Evolutionary conservation across 176 grass and related monocot genomes (phyloP), one percentile per base, ranked within the genome.

Genomic region (maize (Zea mays)): DNA sequence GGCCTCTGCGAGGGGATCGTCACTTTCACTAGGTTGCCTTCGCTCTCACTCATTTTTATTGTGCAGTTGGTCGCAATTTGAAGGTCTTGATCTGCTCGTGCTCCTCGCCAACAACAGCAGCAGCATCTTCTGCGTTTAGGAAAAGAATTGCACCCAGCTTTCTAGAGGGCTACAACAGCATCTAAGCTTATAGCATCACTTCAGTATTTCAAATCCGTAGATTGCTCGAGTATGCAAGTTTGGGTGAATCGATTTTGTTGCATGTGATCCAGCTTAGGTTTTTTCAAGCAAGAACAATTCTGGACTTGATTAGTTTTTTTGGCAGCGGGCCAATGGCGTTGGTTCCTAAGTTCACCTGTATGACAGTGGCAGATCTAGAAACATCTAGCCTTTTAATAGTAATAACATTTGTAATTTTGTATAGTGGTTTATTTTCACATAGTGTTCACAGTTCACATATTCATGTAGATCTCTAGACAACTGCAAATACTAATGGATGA

Each of bases 1-100:
- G 96, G 96, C 19, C 96, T 99, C 43, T 95, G 85, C 67, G 96
- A 92, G 81, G 96, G 96, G 43, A 92, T 99, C 81, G 92, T 95
- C 81, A 99, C 92, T 46, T 99, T 99, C 76, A 79, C 96, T 2
- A 95, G 96, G 96, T 99, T 7, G 49, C 49, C n/a, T 8, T 69
- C 21, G 17, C 62, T 13, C 37, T 55, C 45, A 6, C 3, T 3
- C 45, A 10, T 58, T 2, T 10, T 7, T 20, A 2, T 21, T 58
- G 55, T 10, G 6, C 20, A 58, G 55, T 58, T 58, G n/a, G n/a
- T 58, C n/a, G 0, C n/a, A 21, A 21, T 21, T 33, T 33, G 66
- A 20, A 58, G 55, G n/a, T 8, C 51, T 54, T 52, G 15, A 17
- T 52, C 6, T 52, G 49, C 50, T 52, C 49, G 13, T 51, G 49